Evolutionary conservation across 2,329 filamentous ascomycete genomes (phyloP).

Genomic region (Herpomyces periplanetae): DNA sequence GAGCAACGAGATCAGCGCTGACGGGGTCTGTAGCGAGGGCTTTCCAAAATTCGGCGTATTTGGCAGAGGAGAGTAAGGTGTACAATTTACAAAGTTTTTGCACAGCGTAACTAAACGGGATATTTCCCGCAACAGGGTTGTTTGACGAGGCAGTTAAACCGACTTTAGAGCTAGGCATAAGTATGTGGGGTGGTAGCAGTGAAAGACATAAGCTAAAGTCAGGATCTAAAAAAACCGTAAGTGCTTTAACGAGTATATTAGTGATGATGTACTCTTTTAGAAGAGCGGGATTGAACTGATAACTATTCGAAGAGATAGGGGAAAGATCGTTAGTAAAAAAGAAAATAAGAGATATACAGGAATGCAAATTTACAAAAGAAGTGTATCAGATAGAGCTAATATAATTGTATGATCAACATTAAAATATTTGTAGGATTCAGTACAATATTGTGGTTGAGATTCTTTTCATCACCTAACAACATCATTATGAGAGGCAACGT

Average conservation of each 20-base stretch:
- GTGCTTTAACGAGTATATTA: slow-evolving; percentile 90
- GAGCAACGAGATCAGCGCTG: slow-evolving; percentile 74
- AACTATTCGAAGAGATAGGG: slow-evolving; percentile 15
- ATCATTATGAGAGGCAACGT: slow-evolving; percentile 4
- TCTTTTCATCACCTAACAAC: too few species aligned
- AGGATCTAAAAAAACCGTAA: slow-evolving; percentile 80
- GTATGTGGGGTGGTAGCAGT: slow-evolving; percentile 51
- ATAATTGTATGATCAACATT: too few species aligned
- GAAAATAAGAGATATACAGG: slow-evolving; percentile 1
- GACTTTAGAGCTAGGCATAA: slow-evolving; percentile 16
- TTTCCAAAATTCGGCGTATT: slow-evolving; percentile 73
- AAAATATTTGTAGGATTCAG: too few species aligned
- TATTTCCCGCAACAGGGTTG: slow-evolving; percentile 17
- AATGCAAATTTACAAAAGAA: slow-evolving; percentile 1
- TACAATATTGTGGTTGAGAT: too few species aligned
- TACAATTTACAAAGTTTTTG: slow-evolving; percentile 51
- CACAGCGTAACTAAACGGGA: slow-evolving; percentile 45
- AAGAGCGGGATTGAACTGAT: slow-evolving; percentile 97
- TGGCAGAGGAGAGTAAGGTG: slow-evolving; percentile 49
- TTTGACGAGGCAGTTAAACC: slow-evolving; percentile 9
- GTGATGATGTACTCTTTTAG: slow-evolving; percentile 86
- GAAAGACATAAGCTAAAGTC: slow-evolving; percentile 82
- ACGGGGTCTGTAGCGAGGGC: slow-evolving; percentile 73
- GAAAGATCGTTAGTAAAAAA: slow-evolving; percentile 1
- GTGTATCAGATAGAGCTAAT: slow-evolving; percentile 33